Evolutionary conservation across 2,329 filamentous ascomycete genomes (phyloP), one percentile per base, ranked within the genome.

Genomic region (Zarea fungicola): DNA sequence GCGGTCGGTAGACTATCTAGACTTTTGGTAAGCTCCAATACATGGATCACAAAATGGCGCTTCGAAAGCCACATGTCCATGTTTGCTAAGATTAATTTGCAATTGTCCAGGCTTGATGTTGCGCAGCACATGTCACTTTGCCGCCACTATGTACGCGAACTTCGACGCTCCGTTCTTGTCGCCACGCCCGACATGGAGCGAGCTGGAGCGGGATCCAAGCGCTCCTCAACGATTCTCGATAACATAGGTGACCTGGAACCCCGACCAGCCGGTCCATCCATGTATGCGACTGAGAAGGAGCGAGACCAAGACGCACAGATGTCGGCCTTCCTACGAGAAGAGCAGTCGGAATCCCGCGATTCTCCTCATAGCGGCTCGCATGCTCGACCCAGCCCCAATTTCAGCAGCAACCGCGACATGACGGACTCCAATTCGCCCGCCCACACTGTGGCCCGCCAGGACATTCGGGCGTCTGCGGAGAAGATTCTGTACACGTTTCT

Each of bases 401-500:
- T 72, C 56, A 83, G 77, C 64, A 83, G 76, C 14, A 76, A 80
- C 3, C 75, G 76, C 43, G 78, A 83, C 39, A 67, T 82, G 28
- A 83, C 85, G 28, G 87, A 91, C 61, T 91, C 87, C 11, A 88
- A 84, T 62, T 96, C 90, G 11, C 89, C 89, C 0, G 81, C 83
- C 4, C 87, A 95, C 62, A 87, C 85, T 1, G 89, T 96, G 36
- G 81, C 85, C n/a, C 80, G 93, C 55, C 83, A 89, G 54, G 93
- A 99, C 62, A 90, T 99, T 58, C 82, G 90, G 50, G 87, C 90
- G 9, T 96, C 89, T 3, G 95, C 95, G 0, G 93, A 97, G 72
- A 96, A 96, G 77, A 96, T 99, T 43, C 78, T 99, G n/a, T 99
- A 96, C 71, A 97, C 92, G 1, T 99, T 93, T 63, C 76, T 99